Evolutionary conservation across 2,329 filamentous ascomycete genomes (phyloP), one percentile per base, ranked within the genome.

Genomic region (Pseudogymnoascus sp.): DNA sequence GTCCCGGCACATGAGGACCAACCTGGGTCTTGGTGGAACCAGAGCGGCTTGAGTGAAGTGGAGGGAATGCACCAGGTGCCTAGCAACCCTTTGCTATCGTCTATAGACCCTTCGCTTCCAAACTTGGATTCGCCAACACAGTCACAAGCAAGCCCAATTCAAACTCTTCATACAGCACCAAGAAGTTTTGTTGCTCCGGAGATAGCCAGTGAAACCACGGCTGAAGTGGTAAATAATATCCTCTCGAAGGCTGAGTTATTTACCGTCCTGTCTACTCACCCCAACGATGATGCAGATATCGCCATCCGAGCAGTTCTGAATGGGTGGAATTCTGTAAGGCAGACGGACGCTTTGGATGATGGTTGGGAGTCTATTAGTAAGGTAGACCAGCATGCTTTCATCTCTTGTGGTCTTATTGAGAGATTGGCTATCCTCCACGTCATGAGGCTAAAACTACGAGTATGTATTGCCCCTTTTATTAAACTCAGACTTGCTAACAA

Each of bases 361-460:
- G 49, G 49, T 4, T 55, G 49, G 49, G 49, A 55, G 29, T 55
- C 49, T 12, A 55, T 55, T 55, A 21, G 49, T 10, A 35, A 33
- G 29, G 49, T 55, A 33, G 49, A 55, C 11, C 49, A 55, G 29
- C 49, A 55, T 6, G 49, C 49, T 19, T 55, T 55, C 16, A 10
- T 55, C n/a, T 55, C 49, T 14, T 55, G 49, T 26, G 49, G 49
- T 21, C 49, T 55, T 55, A 55, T 55, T 10, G 49, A 55, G 49
- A 55, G 49, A 16, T 11, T 55, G 7, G 49, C 49, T 33, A 55
- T 55, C n/a, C 49, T 55, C 5, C 49, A 55, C 6, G 29, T 55
- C 33, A 55, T 55, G 49, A 55, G 49, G 12, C 29, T 55, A 55
- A 33, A 55, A n/a, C 16, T 55, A 33, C 49, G 49, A n/a, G 49